These are phyloP conservation scores for Microbotryomycetes sp. DNA, from an alignment of 1,284 basidiomycete genomes.

Conservation along the genomic window DNA sequence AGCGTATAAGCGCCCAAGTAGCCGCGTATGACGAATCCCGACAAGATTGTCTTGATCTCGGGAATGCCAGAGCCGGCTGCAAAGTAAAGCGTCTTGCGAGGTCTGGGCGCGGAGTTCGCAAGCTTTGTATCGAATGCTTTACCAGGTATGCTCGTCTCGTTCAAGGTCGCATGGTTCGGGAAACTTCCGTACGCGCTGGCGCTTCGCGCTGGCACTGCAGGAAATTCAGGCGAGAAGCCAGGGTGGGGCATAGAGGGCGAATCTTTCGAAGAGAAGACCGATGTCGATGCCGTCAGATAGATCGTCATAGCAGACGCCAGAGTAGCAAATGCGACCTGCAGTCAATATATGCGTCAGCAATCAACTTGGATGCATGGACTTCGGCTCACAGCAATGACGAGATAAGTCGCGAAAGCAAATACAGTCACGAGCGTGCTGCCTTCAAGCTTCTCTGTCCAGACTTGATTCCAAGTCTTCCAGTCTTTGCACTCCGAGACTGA, in stretches of 20 bases:
- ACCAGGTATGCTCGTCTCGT: neutral
- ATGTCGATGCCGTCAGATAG: slow-evolving; percentile 75
- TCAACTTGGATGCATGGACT: neutral
- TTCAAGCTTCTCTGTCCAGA: slow-evolving; percentile 14
- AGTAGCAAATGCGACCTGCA: slow-evolving; percentile 61
- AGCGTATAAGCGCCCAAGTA: slow-evolving; percentile 80
- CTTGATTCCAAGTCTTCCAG: slow-evolving; percentile 30
- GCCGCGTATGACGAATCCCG: slow-evolving; percentile 93
- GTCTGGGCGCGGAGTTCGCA: slow-evolving; percentile 13
- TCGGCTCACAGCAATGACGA: slow-evolving; percentile 62
- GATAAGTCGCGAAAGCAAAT: slow-evolving; percentile 50
- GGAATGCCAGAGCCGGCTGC: slow-evolving; percentile 94
- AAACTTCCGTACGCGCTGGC: neutral
- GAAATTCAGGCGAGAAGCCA: slow-evolving; percentile 8
- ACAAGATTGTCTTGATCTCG: slow-evolving; percentile 93
- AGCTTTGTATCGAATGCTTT: neutral
- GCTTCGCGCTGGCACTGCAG: neutral
- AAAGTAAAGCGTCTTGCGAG: slow-evolving; percentile 71
- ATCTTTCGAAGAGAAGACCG: slow-evolving; percentile 80
- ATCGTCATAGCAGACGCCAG: slow-evolving; percentile 73
- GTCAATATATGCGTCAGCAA: neutral
- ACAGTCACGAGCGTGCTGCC: slow-evolving; percentile 55
- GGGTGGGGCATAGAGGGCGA: slow-evolving; percentile 37
- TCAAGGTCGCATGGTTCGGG: neutral
- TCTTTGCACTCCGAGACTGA: slow-evolving; percentile 9